These are phyloP conservation scores for Jaenimonas drosophilae DNA, from an alignment of 208 protist genomes.

Conservation along the genomic window DNA sequence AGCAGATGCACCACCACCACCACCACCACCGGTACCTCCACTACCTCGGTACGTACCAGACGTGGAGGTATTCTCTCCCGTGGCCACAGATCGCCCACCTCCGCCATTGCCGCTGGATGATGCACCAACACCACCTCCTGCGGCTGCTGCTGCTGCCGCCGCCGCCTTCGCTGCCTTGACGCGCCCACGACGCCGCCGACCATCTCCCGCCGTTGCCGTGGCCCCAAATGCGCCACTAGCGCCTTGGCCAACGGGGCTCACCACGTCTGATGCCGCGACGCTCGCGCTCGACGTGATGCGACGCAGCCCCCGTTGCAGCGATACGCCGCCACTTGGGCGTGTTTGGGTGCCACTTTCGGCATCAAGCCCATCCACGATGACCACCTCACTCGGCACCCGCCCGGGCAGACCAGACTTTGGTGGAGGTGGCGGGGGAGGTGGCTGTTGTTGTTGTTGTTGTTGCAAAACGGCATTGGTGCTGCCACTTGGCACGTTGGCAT, in stretches of 20 bases:
- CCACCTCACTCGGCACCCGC: not conserved
- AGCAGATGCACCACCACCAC: no score
- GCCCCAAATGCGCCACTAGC: not conserved
- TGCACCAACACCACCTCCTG: constrained; percentile 3
- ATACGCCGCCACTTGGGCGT: not conserved
- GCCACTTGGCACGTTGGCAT: not conserved
- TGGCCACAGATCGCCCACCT: no score
- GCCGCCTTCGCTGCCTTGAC: constrained; percentile 2
- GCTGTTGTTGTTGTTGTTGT: not conserved
- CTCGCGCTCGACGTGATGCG: not conserved
- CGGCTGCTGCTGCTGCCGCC: constrained; percentile 3
- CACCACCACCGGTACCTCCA: no score
- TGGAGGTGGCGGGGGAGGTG: not conserved
- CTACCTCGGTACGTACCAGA: no score
- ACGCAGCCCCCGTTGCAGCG: not conserved
- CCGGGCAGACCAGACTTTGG: not conserved
- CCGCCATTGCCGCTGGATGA: no score
- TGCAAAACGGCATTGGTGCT: not conserved
- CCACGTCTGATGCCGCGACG: not conserved
- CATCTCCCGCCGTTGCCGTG: constrained; percentile 4
- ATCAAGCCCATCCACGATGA: not conserved
- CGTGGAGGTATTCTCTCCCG: no score
- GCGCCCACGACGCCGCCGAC: constrained; percentile 8
- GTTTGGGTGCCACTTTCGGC: not conserved
- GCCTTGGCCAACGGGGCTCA: not conserved